Base-by-base conservation (phyloP, 768 basidiomycete species). In the Boletus sp. region DNA sequence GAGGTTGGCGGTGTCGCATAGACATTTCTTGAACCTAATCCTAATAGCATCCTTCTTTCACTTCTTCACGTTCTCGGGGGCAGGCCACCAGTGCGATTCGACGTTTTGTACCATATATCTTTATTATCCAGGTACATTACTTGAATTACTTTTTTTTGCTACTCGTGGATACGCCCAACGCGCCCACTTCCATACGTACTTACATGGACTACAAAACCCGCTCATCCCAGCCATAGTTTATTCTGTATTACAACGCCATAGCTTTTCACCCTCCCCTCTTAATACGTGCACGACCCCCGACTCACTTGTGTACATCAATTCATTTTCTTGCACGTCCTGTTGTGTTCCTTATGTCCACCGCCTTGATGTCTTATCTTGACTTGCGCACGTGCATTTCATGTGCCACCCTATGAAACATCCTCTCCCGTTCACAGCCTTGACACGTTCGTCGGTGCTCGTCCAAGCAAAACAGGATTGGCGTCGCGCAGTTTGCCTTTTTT, bases 1-100 rank as follows among this genome's bases (percentile, higher is more conserved):
- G 80, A 86, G 65, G 78, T 86, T 15, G 72, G 77, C 14, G 72
- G 69, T 15, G 61, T 70, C 35, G 14, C 63, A 52, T 68, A 50
- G 44, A 32, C 37, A 11, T 14, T 2, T 4, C 13, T 23, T 21
- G 23, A 40, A 23, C 7, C 6, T 19, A 15, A 15, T n/a, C 6
- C 15, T 38, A 3, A 40, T 44, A 13, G 38, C 19, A 42, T 51
- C n/a, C 54, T 13, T 13, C 15, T 38, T 27, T 34, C 49, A 7
- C 13, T 11, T n/a, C n/a, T 25, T 44, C 8, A 14, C 42, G n/a
- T 30, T 33, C 37, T 30, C 43, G n/a, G 50, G 7, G 40, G 61
- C 44, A 13, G 50, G 29, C 47, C 61, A 33, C 59, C 41, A n/a
- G 35, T 30, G 33, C 40, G 5, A 19, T 41, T 47, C 32, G 8